A percentile compares a stretch with the other conserved stretches of the same genome.
These are phyloP conservation scores for Trichoderma hamatum DNA, from an alignment of 2,329 filamentous ascomycete species.

Conservation along the genomic window DNA sequence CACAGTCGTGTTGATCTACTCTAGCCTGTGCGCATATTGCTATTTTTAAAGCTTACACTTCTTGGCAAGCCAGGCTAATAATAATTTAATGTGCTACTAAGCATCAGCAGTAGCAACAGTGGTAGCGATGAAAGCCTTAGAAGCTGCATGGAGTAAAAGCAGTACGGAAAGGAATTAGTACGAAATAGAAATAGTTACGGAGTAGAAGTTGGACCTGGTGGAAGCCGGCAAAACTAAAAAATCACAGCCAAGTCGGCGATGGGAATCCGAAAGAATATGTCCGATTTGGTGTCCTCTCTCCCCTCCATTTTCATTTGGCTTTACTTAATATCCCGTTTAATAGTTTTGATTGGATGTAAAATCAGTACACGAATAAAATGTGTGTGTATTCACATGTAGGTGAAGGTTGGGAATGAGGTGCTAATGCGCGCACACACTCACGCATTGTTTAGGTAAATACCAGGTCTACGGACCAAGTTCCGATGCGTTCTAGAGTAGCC, in stretches of 20 bases:
- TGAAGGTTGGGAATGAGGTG: not conserved
- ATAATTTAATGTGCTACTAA: not conserved
- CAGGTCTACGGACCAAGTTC: not conserved
- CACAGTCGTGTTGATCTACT: not conserved
- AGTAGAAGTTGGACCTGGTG: too few species aligned
- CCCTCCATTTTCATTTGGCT: not conserved
- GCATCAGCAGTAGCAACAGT: not conserved
- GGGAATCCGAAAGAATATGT: not conserved
- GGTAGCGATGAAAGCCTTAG: not conserved
- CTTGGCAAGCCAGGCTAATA: not conserved
- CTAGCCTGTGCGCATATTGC: not conserved
- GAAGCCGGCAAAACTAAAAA: not conserved
- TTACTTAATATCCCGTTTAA: not conserved
- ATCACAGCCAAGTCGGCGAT: conserved; percentile 21
- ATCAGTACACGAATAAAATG: not conserved
- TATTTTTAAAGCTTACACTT: not conserved
- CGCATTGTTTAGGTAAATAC: not conserved
- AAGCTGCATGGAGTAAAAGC: not conserved
- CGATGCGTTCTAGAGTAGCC: not conserved
- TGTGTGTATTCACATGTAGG: too few species aligned
- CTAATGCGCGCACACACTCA: not conserved
- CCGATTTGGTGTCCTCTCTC: not conserved
- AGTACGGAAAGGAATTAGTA: not conserved
- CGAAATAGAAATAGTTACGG: too few species aligned
- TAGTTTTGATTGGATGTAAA: not conserved